phyloP scores from a whole-genome alignment of 257 asterid genomes.

The Solanum bulbocastanum region DNA sequence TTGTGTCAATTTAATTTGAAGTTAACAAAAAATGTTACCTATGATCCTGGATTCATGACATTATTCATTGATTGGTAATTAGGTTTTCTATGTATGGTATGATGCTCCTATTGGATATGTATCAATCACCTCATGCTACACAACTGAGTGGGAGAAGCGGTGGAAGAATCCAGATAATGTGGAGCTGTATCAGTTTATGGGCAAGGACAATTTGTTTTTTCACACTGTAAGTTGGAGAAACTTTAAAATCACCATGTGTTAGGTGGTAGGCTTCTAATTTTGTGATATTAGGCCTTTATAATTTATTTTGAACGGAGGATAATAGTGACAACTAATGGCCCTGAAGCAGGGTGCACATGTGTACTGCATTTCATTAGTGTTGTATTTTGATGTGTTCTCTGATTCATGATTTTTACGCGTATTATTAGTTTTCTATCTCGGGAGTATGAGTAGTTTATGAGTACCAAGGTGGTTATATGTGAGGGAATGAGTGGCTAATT shows the following conservation, averaged over 20 bases:
- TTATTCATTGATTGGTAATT: constrained; percentile 7
- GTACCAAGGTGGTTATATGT: neutral
- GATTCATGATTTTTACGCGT: neutral
- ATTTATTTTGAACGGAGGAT: neutral
- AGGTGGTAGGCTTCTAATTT: neutral
- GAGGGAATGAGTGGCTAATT: neutral
- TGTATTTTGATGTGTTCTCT: neutral
- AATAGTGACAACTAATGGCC: neutral
- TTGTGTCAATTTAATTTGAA: neutral
- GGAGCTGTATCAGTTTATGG: constrained; percentile 97
- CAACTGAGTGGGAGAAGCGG: constrained; percentile 96
- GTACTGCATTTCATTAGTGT: neutral
- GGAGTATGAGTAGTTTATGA: neutral
- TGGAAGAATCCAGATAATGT: constrained; percentile 97
- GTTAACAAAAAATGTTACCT: neutral
- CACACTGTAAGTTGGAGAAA: constrained; percentile 64
- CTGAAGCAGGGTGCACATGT: neutral
- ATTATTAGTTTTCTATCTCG: neutral
- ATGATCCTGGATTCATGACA: neutral
- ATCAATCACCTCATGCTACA: constrained; percentile 89
- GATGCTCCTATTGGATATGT: constrained; percentile 97
- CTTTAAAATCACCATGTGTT: neutral
- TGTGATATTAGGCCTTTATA: neutral
- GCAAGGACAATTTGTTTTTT: constrained; percentile 97
- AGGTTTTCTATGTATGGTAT: constrained; percentile 99